These are phyloP conservation scores for Colletotrichum kahawae DNA, from an alignment of 2,329 filamentous ascomycete species.

Conservation along the genomic window DNA sequence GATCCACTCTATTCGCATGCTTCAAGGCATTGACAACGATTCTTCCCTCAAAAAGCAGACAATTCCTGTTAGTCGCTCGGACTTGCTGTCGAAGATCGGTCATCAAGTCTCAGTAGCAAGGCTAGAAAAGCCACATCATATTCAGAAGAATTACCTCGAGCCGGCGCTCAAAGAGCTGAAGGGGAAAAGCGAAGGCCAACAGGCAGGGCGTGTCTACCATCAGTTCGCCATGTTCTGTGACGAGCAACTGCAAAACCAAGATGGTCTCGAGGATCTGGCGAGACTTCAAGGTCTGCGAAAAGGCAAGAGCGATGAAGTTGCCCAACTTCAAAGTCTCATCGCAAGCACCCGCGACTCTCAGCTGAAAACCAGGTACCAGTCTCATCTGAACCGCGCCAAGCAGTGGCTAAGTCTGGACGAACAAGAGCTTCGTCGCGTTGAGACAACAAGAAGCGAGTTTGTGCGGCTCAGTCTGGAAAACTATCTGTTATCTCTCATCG, in stretches of 20 bases:
- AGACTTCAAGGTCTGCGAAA: conserved; percentile 80
- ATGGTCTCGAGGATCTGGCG: conserved; percentile 82
- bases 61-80: conserved; percentile 74
- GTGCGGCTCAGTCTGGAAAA: conserved; percentile 91
- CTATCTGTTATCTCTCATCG: conserved; percentile 82
- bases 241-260: conserved; percentile 86
- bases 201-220: conserved; percentile 89
- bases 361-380: conserved; percentile 60
- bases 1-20: conserved; percentile 85
- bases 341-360: conserved; percentile 55
- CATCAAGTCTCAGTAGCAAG: conserved; percentile 89
- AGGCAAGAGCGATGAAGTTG: conserved; percentile 81
- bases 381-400: conserved; percentile 73
- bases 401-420: conserved; percentile 92
- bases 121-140: conserved; percentile 87
- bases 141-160: conserved; percentile 84
- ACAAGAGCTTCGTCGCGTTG: conserved; percentile 81
- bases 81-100: conserved; percentile 85
- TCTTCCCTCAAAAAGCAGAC: conserved; percentile 70
- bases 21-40: conserved; percentile 73
- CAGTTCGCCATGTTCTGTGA: conserved; percentile 97
- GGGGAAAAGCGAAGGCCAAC: conserved; percentile 68
- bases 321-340: conserved; percentile 70
- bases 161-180: conserved; percentile 84
- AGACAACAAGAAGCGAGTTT: conserved; percentile 79